Evolutionary conservation across 176 grass and related monocot genomes (phyloP).

Genomic region (Paspalum notatum): DNA sequence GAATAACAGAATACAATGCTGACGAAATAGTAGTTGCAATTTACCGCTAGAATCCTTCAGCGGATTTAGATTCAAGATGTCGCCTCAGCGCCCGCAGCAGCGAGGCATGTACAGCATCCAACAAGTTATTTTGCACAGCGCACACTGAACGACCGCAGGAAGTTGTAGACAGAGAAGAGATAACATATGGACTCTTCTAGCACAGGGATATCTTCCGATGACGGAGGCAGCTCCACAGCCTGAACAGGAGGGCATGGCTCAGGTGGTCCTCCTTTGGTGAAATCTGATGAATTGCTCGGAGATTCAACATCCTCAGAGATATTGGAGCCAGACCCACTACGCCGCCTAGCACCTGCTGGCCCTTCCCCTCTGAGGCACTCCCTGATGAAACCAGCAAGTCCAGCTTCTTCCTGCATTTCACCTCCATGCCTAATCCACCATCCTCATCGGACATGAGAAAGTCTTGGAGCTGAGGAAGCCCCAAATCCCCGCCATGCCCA

Average conservation of each 20-base stretch:
- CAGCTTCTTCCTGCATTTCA: slow-evolving; percentile 87
- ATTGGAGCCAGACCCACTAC: slow-evolving; percentile 49
- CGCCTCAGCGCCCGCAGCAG: slow-evolving; percentile 66
- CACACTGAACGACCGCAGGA: slow-evolving; percentile 86
- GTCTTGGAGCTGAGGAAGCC: slow-evolving; percentile 44
- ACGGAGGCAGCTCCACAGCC: slow-evolving; percentile 65
- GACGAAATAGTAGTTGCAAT: slow-evolving; percentile 10
- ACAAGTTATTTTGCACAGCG: slow-evolving; percentile 68
- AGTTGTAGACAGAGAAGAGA: slow-evolving; percentile 90
- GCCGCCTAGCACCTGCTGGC: slow-evolving; percentile 42
- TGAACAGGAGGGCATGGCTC: slow-evolving; percentile 45
- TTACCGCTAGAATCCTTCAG: no score
- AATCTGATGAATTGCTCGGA: slow-evolving; percentile 76
- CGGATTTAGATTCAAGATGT: slow-evolving; percentile 72
- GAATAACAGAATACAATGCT: background rate
- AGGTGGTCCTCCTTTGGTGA: slow-evolving; percentile 38
- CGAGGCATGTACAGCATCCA: slow-evolving; percentile 87
- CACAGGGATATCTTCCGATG: slow-evolving; percentile 72
- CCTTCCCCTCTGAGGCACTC: slow-evolving; percentile 43
- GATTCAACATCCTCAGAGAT: slow-evolving; percentile 75
- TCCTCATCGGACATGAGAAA: slow-evolving; percentile 43
- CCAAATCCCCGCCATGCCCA: slow-evolving; percentile 47
- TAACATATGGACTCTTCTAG: slow-evolving; percentile 71
- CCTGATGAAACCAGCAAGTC: slow-evolving; percentile 72
- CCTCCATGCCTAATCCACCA: slow-evolving; percentile 66